Evolutionary conservation across 345 rosid genomes (phyloP).

Genomic region (Erucastrum elatum): DNA sequence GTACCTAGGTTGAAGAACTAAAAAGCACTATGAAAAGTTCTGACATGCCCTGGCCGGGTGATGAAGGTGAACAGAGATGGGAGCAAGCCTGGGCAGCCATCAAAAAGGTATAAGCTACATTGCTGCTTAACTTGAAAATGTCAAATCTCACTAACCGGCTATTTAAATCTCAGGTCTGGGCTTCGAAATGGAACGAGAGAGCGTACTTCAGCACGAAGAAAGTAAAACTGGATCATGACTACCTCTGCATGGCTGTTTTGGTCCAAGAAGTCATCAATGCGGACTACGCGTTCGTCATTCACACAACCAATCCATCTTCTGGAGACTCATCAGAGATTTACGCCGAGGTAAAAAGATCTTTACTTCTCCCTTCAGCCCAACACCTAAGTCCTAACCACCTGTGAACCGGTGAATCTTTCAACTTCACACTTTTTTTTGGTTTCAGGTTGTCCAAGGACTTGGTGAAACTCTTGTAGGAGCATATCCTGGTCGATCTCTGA

Average conservation of each 20-base stretch:
- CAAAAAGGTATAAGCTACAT: constrained; percentile 88
- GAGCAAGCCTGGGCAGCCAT: constrained; percentile 96
- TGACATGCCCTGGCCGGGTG: constrained; percentile 99
- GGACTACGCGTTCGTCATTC: constrained; percentile 96
- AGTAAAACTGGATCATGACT: constrained; percentile 85
- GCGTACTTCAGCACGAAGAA: constrained; percentile 94
- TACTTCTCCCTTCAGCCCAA: no score
- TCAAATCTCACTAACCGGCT: constrained; percentile 22
- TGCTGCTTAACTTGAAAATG: neutral
- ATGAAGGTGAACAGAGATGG: constrained; percentile 90
- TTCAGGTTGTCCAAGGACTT: constrained; percentile 92
- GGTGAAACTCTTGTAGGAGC: constrained; percentile 99
- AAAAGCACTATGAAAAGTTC: constrained; percentile 75
- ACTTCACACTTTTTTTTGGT: constrained; percentile 19
- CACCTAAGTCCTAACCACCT: no score
- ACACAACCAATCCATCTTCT: constrained; percentile 95
- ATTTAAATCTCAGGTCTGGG: constrained; percentile 75
- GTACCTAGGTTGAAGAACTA: constrained; percentile 79
- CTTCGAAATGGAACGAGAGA: constrained; percentile 99
- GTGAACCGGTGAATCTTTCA: neutral
- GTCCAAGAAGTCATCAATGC: constrained; percentile 96
- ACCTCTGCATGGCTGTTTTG: constrained; percentile 97
- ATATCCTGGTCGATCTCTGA: constrained; percentile 96
- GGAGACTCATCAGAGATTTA: constrained; percentile 91
- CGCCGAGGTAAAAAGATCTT: constrained; percentile 61